These are phyloP conservation scores for Acer negundo DNA, from an alignment of 345 rosid genomes.

Conservation along the genomic window DNA sequence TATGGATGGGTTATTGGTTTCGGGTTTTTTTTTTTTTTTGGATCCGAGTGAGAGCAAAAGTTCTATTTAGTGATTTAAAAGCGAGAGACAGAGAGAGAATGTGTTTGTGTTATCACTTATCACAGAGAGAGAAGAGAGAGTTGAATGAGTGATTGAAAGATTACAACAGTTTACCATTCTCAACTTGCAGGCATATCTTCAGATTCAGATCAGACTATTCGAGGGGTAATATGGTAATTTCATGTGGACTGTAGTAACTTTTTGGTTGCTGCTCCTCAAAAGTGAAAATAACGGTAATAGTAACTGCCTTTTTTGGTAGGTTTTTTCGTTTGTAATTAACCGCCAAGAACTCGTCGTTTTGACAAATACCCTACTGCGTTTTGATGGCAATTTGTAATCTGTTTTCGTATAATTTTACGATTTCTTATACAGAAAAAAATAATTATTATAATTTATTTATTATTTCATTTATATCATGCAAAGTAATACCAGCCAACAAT, in stretches of 20 bases:
- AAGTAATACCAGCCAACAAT: too few relatives aligned
- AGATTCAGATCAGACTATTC: not conserved
- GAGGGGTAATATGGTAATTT: constrained; percentile 10
- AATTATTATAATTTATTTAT: too few relatives aligned
- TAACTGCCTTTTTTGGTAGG: not conserved
- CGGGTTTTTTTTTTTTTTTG: not conserved
- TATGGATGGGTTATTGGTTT: constrained; percentile 22
- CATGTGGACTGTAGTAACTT: not conserved
- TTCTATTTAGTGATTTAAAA: not conserved
- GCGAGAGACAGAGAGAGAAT: constrained; percentile 16
- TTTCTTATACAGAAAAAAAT: too few relatives aligned
- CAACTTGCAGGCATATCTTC: constrained; percentile 11
- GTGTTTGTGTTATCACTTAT: not conserved
- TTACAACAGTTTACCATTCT: constrained; percentile 14
- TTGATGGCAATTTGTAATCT: not conserved
- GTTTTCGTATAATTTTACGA: too few relatives aligned
- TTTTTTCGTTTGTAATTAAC: not conserved
- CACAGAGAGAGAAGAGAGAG: not conserved
- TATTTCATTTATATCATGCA: too few relatives aligned
- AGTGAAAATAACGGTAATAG: not conserved
- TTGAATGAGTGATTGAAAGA: not conserved
- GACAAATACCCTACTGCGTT: not conserved
- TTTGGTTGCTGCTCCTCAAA: too few relatives aligned
- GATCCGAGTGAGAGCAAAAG: not conserved
- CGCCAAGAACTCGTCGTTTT: not conserved